A percentile compares a stretch with the other conserved stretches of the same genome.
These are phyloP conservation scores for Penicillium sp. DNA, from an alignment of 2,329 filamentous ascomycete species.

Conservation along the genomic window DNA sequence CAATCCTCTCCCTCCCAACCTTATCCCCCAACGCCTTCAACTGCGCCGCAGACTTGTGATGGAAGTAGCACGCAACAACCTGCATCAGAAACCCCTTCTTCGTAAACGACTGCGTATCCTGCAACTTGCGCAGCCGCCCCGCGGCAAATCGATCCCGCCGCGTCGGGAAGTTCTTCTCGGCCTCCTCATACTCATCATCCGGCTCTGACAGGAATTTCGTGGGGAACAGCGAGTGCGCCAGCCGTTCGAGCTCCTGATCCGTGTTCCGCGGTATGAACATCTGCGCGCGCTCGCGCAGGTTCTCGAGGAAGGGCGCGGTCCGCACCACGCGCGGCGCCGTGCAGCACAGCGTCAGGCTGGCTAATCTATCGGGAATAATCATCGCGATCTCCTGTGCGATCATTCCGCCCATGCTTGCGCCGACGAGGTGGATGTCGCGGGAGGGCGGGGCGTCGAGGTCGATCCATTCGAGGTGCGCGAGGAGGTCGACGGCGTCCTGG, in stretches of 20 bases:
- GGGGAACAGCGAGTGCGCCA: conserved; percentile 70
- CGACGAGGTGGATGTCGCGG: conserved; percentile 69
- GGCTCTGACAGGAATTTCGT: conserved; percentile 65
- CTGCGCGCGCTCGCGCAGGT: conserved; percentile 63
- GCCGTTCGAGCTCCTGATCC: conserved; percentile 68
- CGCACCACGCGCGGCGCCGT: conserved; percentile 67
- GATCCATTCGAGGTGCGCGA: conserved; percentile 72
- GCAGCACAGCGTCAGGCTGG: conserved; percentile 63
- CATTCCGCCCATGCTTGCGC: conserved; percentile 89
- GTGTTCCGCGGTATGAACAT: conserved; percentile 71
- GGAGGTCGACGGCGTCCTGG: conserved; percentile 72
- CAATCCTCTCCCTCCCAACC: conserved; percentile 74
- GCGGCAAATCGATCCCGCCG: conserved; percentile 85
- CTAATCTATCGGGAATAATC: conserved; percentile 51
- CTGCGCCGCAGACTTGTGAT: conserved; percentile 73
- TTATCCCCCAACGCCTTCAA: conserved; percentile 67
- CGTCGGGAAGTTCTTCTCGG: conserved; percentile 61
- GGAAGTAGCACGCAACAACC: conserved; percentile 77
- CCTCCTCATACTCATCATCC: conserved; percentile 59
- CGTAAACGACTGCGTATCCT: conserved; percentile 64
- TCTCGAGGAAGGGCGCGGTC: conserved; percentile 63
- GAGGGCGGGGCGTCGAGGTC: conserved; percentile 37
- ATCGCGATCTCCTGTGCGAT: conserved; percentile 78
- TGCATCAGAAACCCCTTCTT: conserved; percentile 75
- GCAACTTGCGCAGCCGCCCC: conserved; percentile 74